A percentile compares a stretch with the other conserved stretches of the same genome.
Evolutionary conservation across 495 filamentous ascomycete species (phyloP).

Genomic region (Acidomyces sp.): DNA sequence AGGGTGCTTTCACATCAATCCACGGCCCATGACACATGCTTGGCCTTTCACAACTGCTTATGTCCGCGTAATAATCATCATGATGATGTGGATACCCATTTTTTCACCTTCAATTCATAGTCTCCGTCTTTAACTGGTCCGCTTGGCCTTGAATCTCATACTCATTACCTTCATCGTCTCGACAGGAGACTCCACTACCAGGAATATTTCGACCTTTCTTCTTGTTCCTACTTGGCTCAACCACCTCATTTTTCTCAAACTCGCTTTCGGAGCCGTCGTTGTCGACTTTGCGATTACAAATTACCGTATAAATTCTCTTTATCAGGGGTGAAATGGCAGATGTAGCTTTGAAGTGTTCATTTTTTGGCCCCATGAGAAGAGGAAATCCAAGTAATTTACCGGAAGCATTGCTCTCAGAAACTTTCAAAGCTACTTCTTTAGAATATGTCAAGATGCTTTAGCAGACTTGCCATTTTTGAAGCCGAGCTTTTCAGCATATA

Average conservation of each 20-base stretch:
- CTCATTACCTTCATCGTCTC: no score
- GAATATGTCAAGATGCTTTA: conserved; percentile 9
- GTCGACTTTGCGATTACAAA: no score
- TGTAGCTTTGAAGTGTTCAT: no score
- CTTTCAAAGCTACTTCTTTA: conserved; percentile 13
- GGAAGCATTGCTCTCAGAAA: background rate
- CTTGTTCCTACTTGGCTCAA: background rate
- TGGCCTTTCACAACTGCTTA: no score
- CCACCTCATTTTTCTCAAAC: conserved; percentile 1
- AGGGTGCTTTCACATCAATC: no score
- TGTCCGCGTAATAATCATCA: no score
- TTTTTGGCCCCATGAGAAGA: background rate
- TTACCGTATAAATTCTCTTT: no score
- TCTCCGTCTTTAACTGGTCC: background rate
- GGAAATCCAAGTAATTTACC: background rate
- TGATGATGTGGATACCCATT: no score
- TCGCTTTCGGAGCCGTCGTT: background rate
- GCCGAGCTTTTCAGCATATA: conserved; percentile 2
- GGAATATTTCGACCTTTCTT: conserved; percentile 5
- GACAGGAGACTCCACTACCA: no score
- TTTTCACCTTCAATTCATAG: no score
- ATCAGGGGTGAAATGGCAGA: no score
- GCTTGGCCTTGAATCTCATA: background rate
- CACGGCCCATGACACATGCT: no score
- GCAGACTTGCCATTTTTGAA: conserved; percentile 5